phyloP scores from a whole-genome alignment of 768 basidiomycete genomes.

The Agaricus subrufescens region DNA sequence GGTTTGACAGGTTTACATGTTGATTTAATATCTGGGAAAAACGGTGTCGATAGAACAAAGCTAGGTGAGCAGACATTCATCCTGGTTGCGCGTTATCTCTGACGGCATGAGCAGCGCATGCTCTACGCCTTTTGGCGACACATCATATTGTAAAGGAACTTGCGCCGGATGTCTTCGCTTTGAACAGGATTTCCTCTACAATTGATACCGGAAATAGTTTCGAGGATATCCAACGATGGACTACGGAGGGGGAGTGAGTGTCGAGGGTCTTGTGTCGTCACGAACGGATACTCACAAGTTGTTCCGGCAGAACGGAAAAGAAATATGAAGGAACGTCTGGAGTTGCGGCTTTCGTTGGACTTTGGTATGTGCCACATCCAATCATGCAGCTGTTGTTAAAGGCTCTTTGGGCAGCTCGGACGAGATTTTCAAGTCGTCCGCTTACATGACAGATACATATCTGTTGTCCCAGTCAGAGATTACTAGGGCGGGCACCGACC shows the following conservation, averaged over 20 bases:
- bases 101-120: slow-evolving; percentile 45
- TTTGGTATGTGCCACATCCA: slow-evolving; percentile 43
- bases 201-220: slow-evolving; percentile 64
- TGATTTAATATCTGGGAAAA: slow-evolving; percentile 36
- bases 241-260: slow-evolving; percentile 36
- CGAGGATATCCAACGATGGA: slow-evolving; percentile 36
- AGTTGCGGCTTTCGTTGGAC: slow-evolving; percentile 63
- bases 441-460: slow-evolving; percentile 70
- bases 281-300: not conserved
- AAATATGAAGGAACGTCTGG: slow-evolving; percentile 69
- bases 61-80: slow-evolving; percentile 36
- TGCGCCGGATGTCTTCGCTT: slow-evolving; percentile 65
- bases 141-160: slow-evolving; percentile 73
- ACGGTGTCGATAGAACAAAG: slow-evolving; percentile 42
- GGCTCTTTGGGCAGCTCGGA: slow-evolving; percentile 47
- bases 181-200: slow-evolving; percentile 64
- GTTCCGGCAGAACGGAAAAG: slow-evolving; percentile 40
- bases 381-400: not conserved
- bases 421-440: slow-evolving; percentile 72
- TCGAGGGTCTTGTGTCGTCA: not conserved
- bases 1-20: slow-evolving; percentile 51
- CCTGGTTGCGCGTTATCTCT: not conserved
- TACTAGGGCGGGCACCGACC: slow-evolving; percentile 33
- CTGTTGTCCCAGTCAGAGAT: slow-evolving; percentile 30
- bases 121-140: slow-evolving; percentile 71